Conservation (phyloP, 2,329 filamentous ascomycete species). For the Aureobasidium vineae region DNA sequence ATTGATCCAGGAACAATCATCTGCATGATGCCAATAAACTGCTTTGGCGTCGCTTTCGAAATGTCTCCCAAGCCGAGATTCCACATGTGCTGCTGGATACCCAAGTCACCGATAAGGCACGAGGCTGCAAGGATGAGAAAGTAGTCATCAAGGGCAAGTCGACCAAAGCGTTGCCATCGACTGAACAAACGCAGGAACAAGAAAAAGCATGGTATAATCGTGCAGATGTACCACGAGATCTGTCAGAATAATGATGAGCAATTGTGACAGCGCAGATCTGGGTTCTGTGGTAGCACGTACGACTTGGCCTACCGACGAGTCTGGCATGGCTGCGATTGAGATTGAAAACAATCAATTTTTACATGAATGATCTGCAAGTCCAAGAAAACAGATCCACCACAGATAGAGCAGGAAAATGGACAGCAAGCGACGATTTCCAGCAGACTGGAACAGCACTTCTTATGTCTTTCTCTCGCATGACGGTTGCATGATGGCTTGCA, state of each 20-base stretch:
- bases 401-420: neutral
- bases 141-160: conserved; percentile 14
- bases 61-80: conserved; percentile 20
- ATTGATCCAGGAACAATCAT: conserved; percentile 24
- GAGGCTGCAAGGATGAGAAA: conserved; percentile 21
- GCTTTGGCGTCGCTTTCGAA: neutral
- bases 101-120: conserved; percentile 16
- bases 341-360: conserved; percentile 10
- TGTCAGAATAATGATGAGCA: neutral
- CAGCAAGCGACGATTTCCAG: neutral
- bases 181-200: conserved; percentile 16
- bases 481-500: conserved; percentile 18
- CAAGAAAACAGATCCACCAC: neutral
- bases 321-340: conserved; percentile 4
- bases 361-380: neutral
- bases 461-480: conserved; percentile 8
- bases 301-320: conserved; percentile 21
- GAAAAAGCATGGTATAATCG: conserved; percentile 24
- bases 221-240: conserved; percentile 27
- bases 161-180: conserved; percentile 19
- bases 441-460: conserved; percentile 15
- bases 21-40: conserved; percentile 21
- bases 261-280: neutral
- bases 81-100: conserved; percentile 25
- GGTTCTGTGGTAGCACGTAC: neutral